Percentiles rank a stretch among this genome's conserved stretches.
phyloP scores from a whole-genome alignment of 1,284 basidiomycete genomes.

The Marasmius tenuissimus region DNA sequence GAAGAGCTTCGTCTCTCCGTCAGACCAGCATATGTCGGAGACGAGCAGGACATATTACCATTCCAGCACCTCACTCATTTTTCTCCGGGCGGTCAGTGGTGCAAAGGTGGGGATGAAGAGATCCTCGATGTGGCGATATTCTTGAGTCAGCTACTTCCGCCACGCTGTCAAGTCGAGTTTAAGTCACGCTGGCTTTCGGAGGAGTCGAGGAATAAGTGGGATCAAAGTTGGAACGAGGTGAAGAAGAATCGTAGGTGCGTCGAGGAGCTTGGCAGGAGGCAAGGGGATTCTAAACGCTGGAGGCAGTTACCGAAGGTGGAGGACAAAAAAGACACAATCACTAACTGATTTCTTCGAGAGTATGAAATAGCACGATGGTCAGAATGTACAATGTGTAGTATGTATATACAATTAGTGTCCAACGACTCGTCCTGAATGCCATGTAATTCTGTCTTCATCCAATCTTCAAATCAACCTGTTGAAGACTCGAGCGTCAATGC shows the following conservation, averaged over 20 bases:
- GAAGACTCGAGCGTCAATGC: too few relatives aligned
- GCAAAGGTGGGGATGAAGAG: not conserved
- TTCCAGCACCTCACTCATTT: not conserved
- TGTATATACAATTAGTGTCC: too few relatives aligned
- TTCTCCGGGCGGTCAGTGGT: not conserved
- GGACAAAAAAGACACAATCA: too few relatives aligned
- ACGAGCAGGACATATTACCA: not conserved
- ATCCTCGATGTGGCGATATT: not conserved
- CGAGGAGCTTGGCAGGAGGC: not conserved
- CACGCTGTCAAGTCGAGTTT: not conserved
- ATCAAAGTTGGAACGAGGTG: not conserved
- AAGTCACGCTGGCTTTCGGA: not conserved
- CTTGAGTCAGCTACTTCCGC: not conserved
- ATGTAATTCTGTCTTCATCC: too few relatives aligned
- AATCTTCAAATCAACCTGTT: too few relatives aligned
- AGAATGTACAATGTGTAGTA: too few relatives aligned
- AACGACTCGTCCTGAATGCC: too few relatives aligned
- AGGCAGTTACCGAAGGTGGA: not conserved
- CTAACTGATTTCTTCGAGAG: too few relatives aligned
- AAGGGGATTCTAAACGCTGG: not conserved
- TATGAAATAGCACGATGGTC: too few relatives aligned
- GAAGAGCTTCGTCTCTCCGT: not conserved
- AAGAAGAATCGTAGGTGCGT: not conserved
- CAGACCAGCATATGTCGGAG: not conserved
- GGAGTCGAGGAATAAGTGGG: not conserved